These are phyloP conservation scores for Solanum paucissectum DNA, from an alignment of 257 asterid genomes.

Conservation along the genomic window DNA sequence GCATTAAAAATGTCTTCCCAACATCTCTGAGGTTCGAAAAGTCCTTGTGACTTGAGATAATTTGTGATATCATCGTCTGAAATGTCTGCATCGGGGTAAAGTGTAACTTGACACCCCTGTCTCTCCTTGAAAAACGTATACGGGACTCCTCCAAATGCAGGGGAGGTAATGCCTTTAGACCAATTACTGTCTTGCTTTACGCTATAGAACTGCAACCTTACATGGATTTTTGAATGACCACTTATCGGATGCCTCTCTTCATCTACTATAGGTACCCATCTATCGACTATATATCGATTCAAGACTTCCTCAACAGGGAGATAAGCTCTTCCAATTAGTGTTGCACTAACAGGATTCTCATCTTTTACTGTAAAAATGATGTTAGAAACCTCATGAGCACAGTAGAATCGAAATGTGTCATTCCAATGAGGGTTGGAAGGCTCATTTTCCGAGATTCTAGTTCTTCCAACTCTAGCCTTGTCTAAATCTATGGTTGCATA, in stretches of 20 bases:
- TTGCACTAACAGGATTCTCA: conserved; percentile 56
- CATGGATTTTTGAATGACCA: conserved; percentile 58
- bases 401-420: conserved; percentile 48
- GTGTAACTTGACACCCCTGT: conserved; percentile 44
- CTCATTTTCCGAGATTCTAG: conserved; percentile 31
- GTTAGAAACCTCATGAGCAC: conserved; percentile 58
- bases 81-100: conserved; percentile 70
- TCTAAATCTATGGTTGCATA: conserved; percentile 75
- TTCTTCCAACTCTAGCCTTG: conserved; percentile 62
- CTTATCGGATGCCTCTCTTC: conserved; percentile 39
- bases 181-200: conserved; percentile 47
- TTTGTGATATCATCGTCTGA: conserved; percentile 30
- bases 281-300: conserved; percentile 33
- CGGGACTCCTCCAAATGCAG: conserved; percentile 50
- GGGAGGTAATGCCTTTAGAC: conserved; percentile 52
- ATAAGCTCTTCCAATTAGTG: conserved; percentile 69
- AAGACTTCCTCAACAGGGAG: conserved; percentile 47
- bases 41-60: conserved; percentile 16
- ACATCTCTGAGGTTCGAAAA: conserved; percentile 42
- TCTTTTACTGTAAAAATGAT: conserved; percentile 63
- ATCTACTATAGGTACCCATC: conserved; percentile 51
- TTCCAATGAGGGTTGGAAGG: conserved; percentile 65
- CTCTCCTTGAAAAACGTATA: conserved; percentile 59
- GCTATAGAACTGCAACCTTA: conserved; percentile 32
- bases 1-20: conserved; percentile 85